Conservation (phyloP, 169 alveolate species). For the Plasmodium reichenowi region DNA sequence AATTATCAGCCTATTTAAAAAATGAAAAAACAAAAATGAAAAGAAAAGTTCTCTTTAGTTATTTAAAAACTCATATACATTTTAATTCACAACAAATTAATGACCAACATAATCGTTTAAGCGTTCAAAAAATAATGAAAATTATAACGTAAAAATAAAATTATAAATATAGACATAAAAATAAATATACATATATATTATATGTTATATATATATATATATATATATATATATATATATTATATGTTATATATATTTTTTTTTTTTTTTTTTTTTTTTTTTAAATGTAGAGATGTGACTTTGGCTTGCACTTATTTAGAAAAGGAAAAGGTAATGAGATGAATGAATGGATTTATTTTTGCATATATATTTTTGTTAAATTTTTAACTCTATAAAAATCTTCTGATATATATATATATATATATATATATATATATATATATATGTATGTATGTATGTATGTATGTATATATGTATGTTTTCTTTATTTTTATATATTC, state of each 20-base stretch:
- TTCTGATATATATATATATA: background rate
- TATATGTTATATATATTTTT: background rate
- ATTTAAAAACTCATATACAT: constrained; percentile 28
- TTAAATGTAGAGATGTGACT: constrained; percentile 48
- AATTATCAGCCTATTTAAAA: constrained; percentile 33
- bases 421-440: constrained; percentile 3
- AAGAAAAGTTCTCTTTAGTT: constrained; percentile 56
- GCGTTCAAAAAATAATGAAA: constrained; percentile 43
- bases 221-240: background rate
- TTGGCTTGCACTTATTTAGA: constrained; percentile 74
- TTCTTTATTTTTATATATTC: background rate
- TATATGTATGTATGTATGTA: background rate
- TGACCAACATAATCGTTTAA: constrained; percentile 13
- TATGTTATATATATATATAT: background rate
- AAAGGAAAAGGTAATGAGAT: constrained; percentile 35
- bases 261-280: constrained; percentile 14
- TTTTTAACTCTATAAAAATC: background rate
- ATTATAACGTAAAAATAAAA: constrained; percentile 49
- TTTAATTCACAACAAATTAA: constrained; percentile 1
- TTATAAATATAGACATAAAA: background rate
- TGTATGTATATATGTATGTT: background rate
- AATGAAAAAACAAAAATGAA: constrained; percentile 33
- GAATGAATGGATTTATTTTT: background rate
- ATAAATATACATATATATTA: background rate
- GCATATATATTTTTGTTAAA: background rate